A percentile compares a stretch with the other conserved stretches of the same genome.
phyloP scores from a whole-genome alignment of 805 yeast species.

The Ogataea parapolymorpha region DNA sequence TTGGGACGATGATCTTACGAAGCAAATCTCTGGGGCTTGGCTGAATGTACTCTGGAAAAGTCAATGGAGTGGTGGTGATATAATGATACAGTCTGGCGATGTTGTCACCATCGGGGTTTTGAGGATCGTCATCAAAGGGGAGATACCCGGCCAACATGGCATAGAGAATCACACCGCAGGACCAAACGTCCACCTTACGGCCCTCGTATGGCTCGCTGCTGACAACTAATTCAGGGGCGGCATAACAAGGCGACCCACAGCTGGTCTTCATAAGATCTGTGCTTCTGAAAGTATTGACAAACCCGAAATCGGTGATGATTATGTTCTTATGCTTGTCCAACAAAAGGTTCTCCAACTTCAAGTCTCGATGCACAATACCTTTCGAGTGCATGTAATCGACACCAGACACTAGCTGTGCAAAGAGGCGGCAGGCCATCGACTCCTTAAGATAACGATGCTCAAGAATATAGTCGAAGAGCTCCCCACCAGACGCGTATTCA shows the following conservation, averaged over 20 bases:
- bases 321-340: constrained; percentile 85
- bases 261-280: constrained; percentile 87
- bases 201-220: constrained; percentile 87
- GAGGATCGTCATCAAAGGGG: constrained; percentile 97
- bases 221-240: constrained; percentile 95
- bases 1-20: constrained; percentile 78
- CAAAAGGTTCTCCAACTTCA: constrained; percentile 69
- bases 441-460: constrained; percentile 86
- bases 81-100: constrained; percentile 87
- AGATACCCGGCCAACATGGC: constrained; percentile 97
- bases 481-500: constrained; percentile 97
- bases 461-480: constrained; percentile 87
- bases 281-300: constrained; percentile 78
- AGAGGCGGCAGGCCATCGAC: constrained; percentile 75
- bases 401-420: constrained; percentile 91
- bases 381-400: constrained; percentile 85
- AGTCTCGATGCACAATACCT: constrained; percentile 76
- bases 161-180: constrained; percentile 90
- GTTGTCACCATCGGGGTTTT: constrained; percentile 94
- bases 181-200: constrained; percentile 94
- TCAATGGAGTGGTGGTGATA: constrained; percentile 85
- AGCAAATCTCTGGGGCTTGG: constrained; percentile 89
- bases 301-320: constrained; percentile 88
- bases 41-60: constrained; percentile 90
- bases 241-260: constrained; percentile 98